phyloP scores from a whole-genome alignment of 495 filamentous ascomycete species.

The Aspergillus ostianus region DNA sequence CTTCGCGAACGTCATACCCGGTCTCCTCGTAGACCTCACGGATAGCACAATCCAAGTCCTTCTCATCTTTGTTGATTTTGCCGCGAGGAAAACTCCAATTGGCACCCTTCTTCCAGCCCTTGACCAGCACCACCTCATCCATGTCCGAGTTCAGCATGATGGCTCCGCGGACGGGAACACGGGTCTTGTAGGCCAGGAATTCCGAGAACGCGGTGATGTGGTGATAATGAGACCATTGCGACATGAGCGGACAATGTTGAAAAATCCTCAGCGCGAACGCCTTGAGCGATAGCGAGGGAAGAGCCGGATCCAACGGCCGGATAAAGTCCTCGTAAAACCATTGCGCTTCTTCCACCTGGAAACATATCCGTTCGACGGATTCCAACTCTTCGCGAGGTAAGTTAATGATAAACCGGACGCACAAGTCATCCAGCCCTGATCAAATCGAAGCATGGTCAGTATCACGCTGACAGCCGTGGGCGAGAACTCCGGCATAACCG shows the following conservation, averaged over 20 bases:
- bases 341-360: slow-evolving; percentile 98
- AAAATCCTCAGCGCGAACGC: slow-evolving; percentile 86
- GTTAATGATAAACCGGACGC: slow-evolving; percentile 94
- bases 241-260: slow-evolving; percentile 84
- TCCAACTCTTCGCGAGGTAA: slow-evolving; percentile 85
- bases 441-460: slow-evolving; percentile 14
- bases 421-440: slow-evolving; percentile 91
- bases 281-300: slow-evolving; percentile 81
- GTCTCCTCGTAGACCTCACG: slow-evolving; percentile 96
- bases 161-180: slow-evolving; percentile 89
- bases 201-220: slow-evolving; percentile 80
- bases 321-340: slow-evolving; percentile 99
- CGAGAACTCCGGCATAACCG: neutral
- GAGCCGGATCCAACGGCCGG: slow-evolving; percentile 76
- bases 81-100: slow-evolving; percentile 96
- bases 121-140: slow-evolving; percentile 88
- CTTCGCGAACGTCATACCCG: slow-evolving; percentile 73
- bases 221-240: slow-evolving; percentile 71
- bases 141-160: slow-evolving; percentile 89
- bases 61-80: slow-evolving; percentile 96
- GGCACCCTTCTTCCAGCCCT: slow-evolving; percentile 95
- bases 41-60: slow-evolving; percentile 86
- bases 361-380: slow-evolving; percentile 89
- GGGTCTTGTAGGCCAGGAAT: slow-evolving; percentile 89
- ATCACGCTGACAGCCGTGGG: neutral